phyloP scores from a whole-genome alignment of 2,329 filamentous ascomycete genomes.

The Neofusicoccum parvum region DNA sequence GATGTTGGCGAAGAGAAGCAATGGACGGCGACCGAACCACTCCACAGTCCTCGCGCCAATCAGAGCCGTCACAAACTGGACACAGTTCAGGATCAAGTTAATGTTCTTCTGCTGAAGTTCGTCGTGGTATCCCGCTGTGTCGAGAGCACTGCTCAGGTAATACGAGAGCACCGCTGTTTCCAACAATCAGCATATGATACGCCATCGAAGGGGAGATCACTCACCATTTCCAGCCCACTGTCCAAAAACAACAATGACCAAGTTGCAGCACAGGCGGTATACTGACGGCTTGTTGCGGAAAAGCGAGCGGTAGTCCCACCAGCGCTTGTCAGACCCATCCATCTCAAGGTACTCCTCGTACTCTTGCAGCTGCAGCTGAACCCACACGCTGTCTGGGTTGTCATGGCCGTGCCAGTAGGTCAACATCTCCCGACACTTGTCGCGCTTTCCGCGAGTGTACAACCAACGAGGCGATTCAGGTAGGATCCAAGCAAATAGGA shows the following conservation, averaged over 20 bases:
- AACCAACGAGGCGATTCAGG: conserved; percentile 61
- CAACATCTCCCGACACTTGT: conserved; percentile 50
- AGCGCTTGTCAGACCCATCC: conserved; percentile 57
- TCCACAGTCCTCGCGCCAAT: conserved; percentile 30
- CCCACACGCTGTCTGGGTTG: conserved; percentile 54
- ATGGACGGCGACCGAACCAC: not conserved
- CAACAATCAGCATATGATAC: not conserved
- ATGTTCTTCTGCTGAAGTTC: not conserved
- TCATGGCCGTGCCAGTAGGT: conserved; percentile 60
- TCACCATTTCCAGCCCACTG: conserved; percentile 40
- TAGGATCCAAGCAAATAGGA: conserved; percentile 37
- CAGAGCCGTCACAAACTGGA: conserved; percentile 37
- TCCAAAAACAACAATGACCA: conserved; percentile 57
- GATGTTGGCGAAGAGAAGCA: not conserved
- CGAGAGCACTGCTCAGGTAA: conserved; percentile 8
- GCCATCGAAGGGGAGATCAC: not conserved
- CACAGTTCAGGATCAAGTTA: conserved; percentile 14
- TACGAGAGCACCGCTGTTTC: conserved; percentile 13
- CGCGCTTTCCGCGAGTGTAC: conserved; percentile 26
- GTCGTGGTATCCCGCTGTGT: not conserved
- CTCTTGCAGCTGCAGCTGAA: conserved; percentile 60
- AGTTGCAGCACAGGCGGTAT: conserved; percentile 56
- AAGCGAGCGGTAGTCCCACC: conserved; percentile 62
- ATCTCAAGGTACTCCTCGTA: conserved; percentile 55
- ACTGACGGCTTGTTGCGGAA: conserved; percentile 52